Conservation (phyloP, 495 filamentous ascomycete species). For the Aspergillus carlsbadensis region DNA sequence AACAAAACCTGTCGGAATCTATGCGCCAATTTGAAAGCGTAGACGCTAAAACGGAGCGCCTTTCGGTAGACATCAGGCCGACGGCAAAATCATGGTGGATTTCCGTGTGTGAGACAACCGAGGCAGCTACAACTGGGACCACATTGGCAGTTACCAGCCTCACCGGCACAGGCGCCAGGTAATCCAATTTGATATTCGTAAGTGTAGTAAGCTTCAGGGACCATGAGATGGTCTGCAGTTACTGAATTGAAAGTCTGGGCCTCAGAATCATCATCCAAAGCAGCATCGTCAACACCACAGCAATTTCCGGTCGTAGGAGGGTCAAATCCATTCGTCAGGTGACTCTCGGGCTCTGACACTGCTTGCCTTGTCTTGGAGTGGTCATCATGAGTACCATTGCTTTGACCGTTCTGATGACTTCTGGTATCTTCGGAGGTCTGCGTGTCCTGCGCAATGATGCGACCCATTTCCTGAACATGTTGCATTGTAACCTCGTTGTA, state of each 20-base stretch:
- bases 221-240: conserved; percentile 37
- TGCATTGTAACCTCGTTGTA: conserved; percentile 70
- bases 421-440: conserved; percentile 17
- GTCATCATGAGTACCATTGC: conserved; percentile 11
- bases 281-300: neutral
- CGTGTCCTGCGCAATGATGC: conserved; percentile 39
- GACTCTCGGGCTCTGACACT: neutral
- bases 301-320: conserved; percentile 18
- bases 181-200: conserved; percentile 46
- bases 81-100: neutral
- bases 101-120: conserved; percentile 48
- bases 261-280: conserved; percentile 27
- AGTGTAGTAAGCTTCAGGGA: conserved; percentile 44
- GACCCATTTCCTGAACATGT: conserved; percentile 56
- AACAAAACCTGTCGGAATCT: neutral
- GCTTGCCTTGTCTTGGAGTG: conserved; percentile 10
- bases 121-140: conserved; percentile 49
- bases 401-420: conserved; percentile 13
- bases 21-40: neutral
- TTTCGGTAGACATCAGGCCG: neutral
- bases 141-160: conserved; percentile 49
- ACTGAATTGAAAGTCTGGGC: conserved; percentile 27
- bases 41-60: neutral
- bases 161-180: conserved; percentile 40
- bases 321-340: neutral